Evolutionary conservation across 2,329 filamentous ascomycete genomes (phyloP).

Genomic region (Phaeosphaeria sp.): DNA sequence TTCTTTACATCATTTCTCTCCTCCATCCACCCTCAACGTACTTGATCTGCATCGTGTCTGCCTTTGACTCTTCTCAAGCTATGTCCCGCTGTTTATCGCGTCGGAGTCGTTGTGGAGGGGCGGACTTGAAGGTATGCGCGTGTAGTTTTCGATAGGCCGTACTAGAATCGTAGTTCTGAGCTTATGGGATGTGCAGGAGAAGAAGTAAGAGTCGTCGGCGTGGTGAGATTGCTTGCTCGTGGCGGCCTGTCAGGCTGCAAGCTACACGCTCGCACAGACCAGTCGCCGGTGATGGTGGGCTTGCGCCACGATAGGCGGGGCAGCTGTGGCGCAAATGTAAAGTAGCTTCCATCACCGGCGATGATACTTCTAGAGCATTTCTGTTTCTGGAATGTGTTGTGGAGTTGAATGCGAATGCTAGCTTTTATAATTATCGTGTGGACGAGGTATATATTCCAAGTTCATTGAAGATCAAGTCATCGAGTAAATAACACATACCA

Average conservation of each 20-base stretch:
- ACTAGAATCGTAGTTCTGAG: too few relatives aligned
- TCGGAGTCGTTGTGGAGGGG: neutral
- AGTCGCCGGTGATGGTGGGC: conserved; percentile 13
- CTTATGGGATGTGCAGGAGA: neutral
- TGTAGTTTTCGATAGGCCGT: neutral
- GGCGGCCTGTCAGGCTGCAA: conserved; percentile 20
- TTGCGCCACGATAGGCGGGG: conserved; percentile 15
- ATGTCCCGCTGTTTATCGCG: neutral
- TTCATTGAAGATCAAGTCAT: too few relatives aligned
- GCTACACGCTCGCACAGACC: conserved; percentile 7
- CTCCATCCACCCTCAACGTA: conserved; percentile 15
- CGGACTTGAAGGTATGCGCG: neutral
- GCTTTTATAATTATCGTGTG: too few relatives aligned
- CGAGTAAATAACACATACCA: too few relatives aligned
- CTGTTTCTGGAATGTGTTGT: neutral
- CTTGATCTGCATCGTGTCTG: conserved; percentile 47
- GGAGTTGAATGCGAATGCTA: too few relatives aligned
- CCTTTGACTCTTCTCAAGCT: neutral
- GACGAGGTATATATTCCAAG: too few relatives aligned
- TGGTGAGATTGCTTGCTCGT: conserved; percentile 16
- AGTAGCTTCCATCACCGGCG: neutral
- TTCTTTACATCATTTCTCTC: neutral
- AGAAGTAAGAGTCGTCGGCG: neutral
- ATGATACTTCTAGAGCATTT: neutral
- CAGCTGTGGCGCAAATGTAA: conserved; percentile 9